Percentiles rank a stretch among this genome's conserved stretches.
Evolutionary conservation across 306 rosid species (phyloP).

Genomic region (Gleditsia sinensis): DNA sequence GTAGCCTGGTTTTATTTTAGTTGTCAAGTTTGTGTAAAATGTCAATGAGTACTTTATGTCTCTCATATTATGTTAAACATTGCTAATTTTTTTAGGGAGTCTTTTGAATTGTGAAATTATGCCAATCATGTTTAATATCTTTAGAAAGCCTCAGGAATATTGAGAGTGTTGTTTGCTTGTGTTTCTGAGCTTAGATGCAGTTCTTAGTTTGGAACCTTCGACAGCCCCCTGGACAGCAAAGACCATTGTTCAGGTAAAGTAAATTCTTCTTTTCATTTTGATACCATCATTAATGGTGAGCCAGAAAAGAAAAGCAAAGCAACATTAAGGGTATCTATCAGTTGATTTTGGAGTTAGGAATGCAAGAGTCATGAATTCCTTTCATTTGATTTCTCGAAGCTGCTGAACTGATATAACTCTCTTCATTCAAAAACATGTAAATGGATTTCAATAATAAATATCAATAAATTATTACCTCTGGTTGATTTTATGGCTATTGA

Average conservation of each 20-base stretch:
- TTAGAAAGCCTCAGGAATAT: constrained; percentile 9
- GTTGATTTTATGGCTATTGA: too few species aligned
- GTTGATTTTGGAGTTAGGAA: constrained; percentile 15
- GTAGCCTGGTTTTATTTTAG: neutral
- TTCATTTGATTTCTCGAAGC: neutral
- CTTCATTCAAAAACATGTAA: too few species aligned
- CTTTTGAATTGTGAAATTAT: neutral
- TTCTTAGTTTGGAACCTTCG: constrained; percentile 51
- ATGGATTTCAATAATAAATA: too few species aligned
- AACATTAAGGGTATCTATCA: neutral
- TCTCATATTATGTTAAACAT: neutral
- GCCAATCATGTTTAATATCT: neutral
- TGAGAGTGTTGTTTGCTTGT: constrained; percentile 25
- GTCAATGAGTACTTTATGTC: neutral
- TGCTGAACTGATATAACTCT: neutral
- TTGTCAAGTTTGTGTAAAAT: neutral
- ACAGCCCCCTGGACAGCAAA: constrained; percentile 61
- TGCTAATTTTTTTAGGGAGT: neutral
- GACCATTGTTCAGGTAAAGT: constrained; percentile 60
- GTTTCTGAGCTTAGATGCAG: constrained; percentile 39
- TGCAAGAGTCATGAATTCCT: neutral
- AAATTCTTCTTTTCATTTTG: constrained; percentile 22
- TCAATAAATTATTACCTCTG: too few species aligned
- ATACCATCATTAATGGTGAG: neutral
- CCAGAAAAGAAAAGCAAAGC: too few species aligned